Percentiles rank a stretch among this genome's conserved stretches.
phyloP scores from a whole-genome alignment of 2,329 filamentous ascomycete species.

The Neopestalotiopsis rosae region DNA sequence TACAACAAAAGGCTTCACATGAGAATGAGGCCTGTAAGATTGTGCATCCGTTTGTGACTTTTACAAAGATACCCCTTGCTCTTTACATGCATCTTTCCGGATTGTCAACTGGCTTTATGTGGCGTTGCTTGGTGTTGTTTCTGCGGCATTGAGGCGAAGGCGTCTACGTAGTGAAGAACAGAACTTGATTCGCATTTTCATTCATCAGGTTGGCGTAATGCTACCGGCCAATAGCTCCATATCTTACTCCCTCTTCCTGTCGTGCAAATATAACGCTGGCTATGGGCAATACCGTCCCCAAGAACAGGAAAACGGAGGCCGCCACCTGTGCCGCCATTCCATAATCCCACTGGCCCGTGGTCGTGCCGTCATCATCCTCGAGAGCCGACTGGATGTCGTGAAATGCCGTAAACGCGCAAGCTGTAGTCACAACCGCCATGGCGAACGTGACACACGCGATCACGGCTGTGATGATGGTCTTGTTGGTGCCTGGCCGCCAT shows the following conservation, averaged over 20 bases:
- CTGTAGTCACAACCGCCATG: not conserved
- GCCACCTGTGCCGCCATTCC: conserved; percentile 3
- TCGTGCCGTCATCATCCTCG: not conserved
- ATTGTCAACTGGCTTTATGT: no score
- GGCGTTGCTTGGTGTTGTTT: no score
- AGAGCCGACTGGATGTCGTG: not conserved
- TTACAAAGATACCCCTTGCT: no score
- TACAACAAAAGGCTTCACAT: no score
- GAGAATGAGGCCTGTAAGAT: no score
- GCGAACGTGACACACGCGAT: not conserved
- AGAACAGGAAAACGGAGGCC: not conserved
- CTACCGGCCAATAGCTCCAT: not conserved
- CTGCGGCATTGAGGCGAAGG: no score
- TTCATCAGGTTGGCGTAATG: no score
- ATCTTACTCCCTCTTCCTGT: not conserved
- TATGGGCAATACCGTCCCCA: conserved; percentile 4
- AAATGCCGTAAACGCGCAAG: conserved; percentile 1
- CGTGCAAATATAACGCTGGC: not conserved
- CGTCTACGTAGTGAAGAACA: no score
- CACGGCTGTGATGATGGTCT: not conserved
- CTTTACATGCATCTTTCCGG: no score
- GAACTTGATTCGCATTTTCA: no score
- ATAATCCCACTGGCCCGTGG: not conserved
- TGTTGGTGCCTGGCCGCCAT: not conserved
- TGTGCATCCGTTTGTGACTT: no score